Percentiles rank a stretch among this genome's conserved stretches.
These are phyloP conservation scores for Arabidopsis thaliana DNA, from an alignment of 345 rosid genomes.

Conservation along the genomic window DNA sequence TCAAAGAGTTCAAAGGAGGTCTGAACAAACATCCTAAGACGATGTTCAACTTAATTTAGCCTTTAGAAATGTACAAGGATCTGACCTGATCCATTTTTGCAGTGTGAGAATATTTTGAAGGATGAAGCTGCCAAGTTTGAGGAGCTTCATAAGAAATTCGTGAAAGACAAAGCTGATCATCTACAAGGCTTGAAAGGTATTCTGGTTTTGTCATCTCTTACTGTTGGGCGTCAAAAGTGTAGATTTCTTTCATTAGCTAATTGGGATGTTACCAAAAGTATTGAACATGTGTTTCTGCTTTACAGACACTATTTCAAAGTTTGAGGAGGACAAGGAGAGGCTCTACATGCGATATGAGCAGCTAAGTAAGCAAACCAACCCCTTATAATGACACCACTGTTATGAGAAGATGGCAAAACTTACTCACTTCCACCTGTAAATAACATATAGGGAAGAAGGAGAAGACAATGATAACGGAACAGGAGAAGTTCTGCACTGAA, in stretches of 20 bases:
- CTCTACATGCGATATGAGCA: constrained; percentile 77
- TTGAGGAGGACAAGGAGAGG: constrained; percentile 81
- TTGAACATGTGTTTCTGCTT: constrained; percentile 20
- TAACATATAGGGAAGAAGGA: constrained; percentile 72
- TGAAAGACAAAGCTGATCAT: constrained; percentile 66
- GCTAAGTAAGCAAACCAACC: constrained; percentile 57
- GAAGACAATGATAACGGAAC: constrained; percentile 66
- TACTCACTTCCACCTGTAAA: constrained; percentile 25
- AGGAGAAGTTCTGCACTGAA: constrained; percentile 66
- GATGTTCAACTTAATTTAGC: not conserved
- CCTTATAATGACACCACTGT: constrained; percentile 9
- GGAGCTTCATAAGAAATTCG: constrained; percentile 64
- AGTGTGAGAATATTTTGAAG: constrained; percentile 76
- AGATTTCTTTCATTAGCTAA: not conserved
- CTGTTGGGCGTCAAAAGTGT: constrained; percentile 2
- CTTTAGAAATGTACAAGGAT: constrained; percentile 18
- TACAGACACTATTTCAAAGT: constrained; percentile 69
- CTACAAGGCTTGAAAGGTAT: constrained; percentile 66
- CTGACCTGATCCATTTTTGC: constrained; percentile 34
- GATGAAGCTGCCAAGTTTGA: constrained; percentile 69
- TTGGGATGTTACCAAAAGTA: not conserved
- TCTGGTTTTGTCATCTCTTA: constrained; percentile 13
- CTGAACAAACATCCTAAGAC: constrained; percentile 25
- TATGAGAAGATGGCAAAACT: constrained; percentile 21
- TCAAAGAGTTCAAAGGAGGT: constrained; percentile 90